Percentiles rank a stretch among this genome's conserved stretches.
phyloP scores from a whole-genome alignment of 495 filamentous ascomycete genomes.

The Lasiosphaeriaceae sp. region DNA sequence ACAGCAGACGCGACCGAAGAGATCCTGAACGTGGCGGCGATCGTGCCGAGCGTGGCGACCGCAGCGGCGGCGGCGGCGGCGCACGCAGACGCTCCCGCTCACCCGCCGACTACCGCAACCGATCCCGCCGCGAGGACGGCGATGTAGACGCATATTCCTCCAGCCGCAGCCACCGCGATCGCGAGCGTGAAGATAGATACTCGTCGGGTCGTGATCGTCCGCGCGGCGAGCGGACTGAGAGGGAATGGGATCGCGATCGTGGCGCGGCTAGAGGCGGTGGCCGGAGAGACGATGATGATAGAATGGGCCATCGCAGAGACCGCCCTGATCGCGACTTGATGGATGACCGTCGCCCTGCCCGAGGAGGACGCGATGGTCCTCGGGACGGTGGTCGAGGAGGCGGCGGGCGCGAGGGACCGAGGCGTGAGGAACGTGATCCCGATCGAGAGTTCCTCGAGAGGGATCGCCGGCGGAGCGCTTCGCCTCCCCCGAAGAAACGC shows the following conservation, averaged over 20 bases:
- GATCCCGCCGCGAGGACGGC: conserved; percentile 57
- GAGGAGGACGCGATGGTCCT: conserved; percentile 39
- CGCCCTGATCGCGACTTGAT: conserved; percentile 39
- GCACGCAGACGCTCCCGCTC: conserved; percentile 68
- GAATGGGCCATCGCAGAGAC: conserved; percentile 38
- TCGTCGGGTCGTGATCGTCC: conserved; percentile 53
- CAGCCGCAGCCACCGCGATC: conserved; percentile 83
- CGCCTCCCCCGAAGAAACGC: conserved; percentile 80
- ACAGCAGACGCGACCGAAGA: conserved; percentile 35
- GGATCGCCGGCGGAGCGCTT: conserved; percentile 71
- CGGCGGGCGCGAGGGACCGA: conserved; percentile 23
- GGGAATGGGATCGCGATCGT: conserved; percentile 71
- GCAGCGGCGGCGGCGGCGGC: conserved; percentile 42
- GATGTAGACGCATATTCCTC: conserved; percentile 87
- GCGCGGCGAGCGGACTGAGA: conserved; percentile 23
- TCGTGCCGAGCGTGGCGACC: conserved; percentile 45
- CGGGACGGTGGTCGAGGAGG: conserved; percentile 21
- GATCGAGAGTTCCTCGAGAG: conserved; percentile 50
- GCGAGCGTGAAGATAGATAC: conserved; percentile 88
- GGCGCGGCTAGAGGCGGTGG: conserved; percentile 36
- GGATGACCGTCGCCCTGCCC: conserved; percentile 35
- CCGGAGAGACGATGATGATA: conserved; percentile 26
- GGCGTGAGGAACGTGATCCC: conserved; percentile 33
- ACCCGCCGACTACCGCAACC: conserved; percentile 58
- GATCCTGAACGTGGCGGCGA: conserved; percentile 43